A percentile compares a stretch with the other conserved stretches of the same genome.
Conservation (phyloP, 1,139 yeast species). For the Lodderomyces theae region DNA sequence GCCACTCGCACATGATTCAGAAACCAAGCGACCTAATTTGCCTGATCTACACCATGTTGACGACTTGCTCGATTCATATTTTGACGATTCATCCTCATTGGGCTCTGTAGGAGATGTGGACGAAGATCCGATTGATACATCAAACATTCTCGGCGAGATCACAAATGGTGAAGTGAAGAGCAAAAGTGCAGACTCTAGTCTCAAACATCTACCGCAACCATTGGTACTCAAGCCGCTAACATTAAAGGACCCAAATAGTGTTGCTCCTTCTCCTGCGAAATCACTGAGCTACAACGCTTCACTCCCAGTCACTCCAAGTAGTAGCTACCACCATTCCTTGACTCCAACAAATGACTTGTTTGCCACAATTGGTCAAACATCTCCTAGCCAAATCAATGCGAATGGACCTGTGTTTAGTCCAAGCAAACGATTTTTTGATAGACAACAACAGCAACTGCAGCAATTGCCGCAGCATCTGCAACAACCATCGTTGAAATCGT, state of each 20-base stretch:
- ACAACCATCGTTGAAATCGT: slow-evolving; percentile 13
- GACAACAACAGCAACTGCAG: slow-evolving; percentile 26
- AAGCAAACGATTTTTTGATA: slow-evolving; percentile 13
- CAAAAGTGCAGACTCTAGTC: neutral
- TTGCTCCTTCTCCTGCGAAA: neutral
- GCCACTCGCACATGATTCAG: slow-evolving; percentile 1
- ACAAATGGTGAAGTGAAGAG: neutral
- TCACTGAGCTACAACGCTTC: neutral
- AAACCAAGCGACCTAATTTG: slow-evolving; percentile 7
- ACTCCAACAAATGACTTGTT: slow-evolving; percentile 22
- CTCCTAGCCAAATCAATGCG: slow-evolving; percentile 23
- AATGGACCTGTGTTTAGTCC: slow-evolving; percentile 9
- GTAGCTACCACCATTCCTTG: slow-evolving; percentile 1
- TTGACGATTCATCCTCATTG: slow-evolving; percentile 41
- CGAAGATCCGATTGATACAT: slow-evolving; percentile 15
- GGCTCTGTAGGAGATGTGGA: slow-evolving; percentile 30
- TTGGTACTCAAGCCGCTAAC: slow-evolving; percentile 7
- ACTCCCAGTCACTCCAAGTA: slow-evolving; percentile 6
- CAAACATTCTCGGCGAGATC: slow-evolving; percentile 12
- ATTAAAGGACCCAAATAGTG: neutral
- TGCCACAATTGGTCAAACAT: slow-evolving; percentile 35
- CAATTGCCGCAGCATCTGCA: slow-evolving; percentile 6
- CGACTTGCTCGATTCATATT: slow-evolving; percentile 43
- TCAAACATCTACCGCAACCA: slow-evolving; percentile 16
- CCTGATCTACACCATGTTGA: slow-evolving; percentile 39